Evolutionary conservation across 1,284 basidiomycete species (phyloP), one percentile per base, ranked within the genome.

Genomic region (Vanrija pseudolonga): DNA sequence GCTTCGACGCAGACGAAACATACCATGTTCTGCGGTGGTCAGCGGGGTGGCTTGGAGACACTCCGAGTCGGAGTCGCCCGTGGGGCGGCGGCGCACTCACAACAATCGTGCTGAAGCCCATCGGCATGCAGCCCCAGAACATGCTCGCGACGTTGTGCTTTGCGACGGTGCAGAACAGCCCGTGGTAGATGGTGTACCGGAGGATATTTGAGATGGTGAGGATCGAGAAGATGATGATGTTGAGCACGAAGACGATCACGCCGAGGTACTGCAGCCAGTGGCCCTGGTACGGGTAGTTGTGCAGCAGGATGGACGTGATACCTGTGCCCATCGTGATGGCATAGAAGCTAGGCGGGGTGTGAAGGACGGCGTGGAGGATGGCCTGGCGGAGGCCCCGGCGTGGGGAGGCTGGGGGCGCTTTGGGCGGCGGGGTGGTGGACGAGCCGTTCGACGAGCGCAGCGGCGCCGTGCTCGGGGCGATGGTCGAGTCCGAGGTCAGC

Each of bases 51-150:
- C 4, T 5, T 11, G 43, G 26, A 19, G 36, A 41, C 41, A 20
- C n/a, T 39, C 24, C 32, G 74, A 66, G 46, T 15, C 28, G 24
- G 14, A 17, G 14, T 26, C 5, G 24, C 24, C 5, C 24, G 18
- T 22, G 2, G 12, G 22, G 19, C 14, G 44, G 4, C n/a, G 46
- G 23, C 22, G 3, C 8, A 68, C 71, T 61, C 50, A 70, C 71
- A 53, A 89, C 79, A 32, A 89, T 76, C 0, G 88, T 89, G 0
- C 82, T 80, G 14, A 81, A 79, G 5, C 83, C 87, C 86, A 90
- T 89, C 0, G 86, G 83, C 51, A 86, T 82, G 22, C 82, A 83
- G 12, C 85, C 84, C 26, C 84, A 78, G 66, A 83, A 90, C 50
- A 90, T 77, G 59, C 85, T 84, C 50, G 85, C 83, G 0, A 79